A percentile compares a stretch with the other conserved stretches of the same genome.
These are phyloP conservation scores for Wickerhamomyces tratensis DNA, from an alignment of 805 yeast species.

Conservation along the genomic window DNA sequence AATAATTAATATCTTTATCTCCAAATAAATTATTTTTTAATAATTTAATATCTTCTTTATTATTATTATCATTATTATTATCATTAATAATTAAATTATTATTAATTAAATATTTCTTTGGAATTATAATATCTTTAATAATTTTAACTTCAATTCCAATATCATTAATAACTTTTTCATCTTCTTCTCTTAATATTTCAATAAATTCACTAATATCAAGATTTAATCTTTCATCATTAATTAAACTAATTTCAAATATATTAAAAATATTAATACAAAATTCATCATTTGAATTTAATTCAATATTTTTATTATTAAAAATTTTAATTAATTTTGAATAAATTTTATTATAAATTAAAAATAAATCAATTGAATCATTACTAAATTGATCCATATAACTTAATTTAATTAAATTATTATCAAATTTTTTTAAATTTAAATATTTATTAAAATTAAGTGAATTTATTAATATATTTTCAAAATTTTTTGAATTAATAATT, in stretches of 20 bases:
- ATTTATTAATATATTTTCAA: conserved; percentile 9
- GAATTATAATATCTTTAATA: neutral
- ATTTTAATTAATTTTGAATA: conserved; percentile 1
- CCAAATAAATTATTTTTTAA: too few relatives aligned
- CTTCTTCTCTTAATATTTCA: neutral
- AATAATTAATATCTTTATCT: neutral
- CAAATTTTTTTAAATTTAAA: conserved; percentile 10
- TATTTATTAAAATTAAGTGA: conserved; percentile 4
- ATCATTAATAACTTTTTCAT: conserved; percentile 1
- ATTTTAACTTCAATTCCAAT: conserved; percentile 6
- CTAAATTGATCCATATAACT: conserved; percentile 15
- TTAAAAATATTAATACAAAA: conserved; percentile 7
- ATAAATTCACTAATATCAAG: neutral
- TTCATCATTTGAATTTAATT: conserved; percentile 10
- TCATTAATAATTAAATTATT: neutral
- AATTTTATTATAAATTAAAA: conserved; percentile 8
- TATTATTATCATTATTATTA: too few relatives aligned
- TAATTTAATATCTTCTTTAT: too few relatives aligned
- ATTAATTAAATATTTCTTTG: neutral
- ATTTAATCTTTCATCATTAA: conserved; percentile 9
- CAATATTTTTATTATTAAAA: neutral
- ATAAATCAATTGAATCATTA: conserved; percentile 11
- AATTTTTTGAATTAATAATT: conserved; percentile 6
- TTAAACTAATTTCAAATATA: conserved; percentile 4
- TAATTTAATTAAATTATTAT: conserved; percentile 9